Base-by-base conservation (phyloP, 1,139 yeast species). In the Spencermartinsiella ligniputridi region DNA sequence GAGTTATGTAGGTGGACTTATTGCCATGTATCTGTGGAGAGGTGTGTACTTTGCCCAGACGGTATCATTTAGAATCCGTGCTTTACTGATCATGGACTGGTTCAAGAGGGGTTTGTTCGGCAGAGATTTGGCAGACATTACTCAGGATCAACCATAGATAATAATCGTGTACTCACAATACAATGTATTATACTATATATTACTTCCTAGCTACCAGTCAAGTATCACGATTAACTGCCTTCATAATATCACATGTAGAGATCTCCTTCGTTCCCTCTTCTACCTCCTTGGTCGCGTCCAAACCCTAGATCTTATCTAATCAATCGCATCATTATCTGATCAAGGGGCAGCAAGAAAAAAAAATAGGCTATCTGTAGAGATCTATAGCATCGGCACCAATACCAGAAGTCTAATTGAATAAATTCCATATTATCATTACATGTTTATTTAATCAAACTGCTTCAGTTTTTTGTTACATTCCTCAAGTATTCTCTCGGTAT, bases 21-120 rank as follows among this genome's bases (percentile, higher is more conserved):
- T 78, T 34, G 84, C 84, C 30, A 76, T 79, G 80, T 79, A 79
- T 58, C 61, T 79, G 44, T 79, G 85, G 85, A 74, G 85, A 63
- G 74, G 81, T 35, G 80, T 78, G 22, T 79, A 79, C 62, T 79
- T 79, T 63, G 75, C 83, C 22, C 81, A 79, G 60, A 73, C 80
- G 36, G 83, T 79, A 34, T 74, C 82, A 43, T 57, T 76, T 51
- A 71, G 84, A 57, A 76, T 80, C 2, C 70, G 85, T 54, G 77
- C 76, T 2, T 65, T 78, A 51, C 61, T 79, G 59, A 74, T 75
- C 59, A 71, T 78, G 69, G 85, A 79, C 55, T 79, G 84, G 83
- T 55, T 78, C 52, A 78, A 78, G 58, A 74, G 83, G 55, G 83
- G 81, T 27, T 57, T 78, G 40, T 78, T 78, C 54, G 83, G 83